Evolutionary conservation across 768 basidiomycete species (phyloP).

Genomic region (Hypholoma fasciculare): DNA sequence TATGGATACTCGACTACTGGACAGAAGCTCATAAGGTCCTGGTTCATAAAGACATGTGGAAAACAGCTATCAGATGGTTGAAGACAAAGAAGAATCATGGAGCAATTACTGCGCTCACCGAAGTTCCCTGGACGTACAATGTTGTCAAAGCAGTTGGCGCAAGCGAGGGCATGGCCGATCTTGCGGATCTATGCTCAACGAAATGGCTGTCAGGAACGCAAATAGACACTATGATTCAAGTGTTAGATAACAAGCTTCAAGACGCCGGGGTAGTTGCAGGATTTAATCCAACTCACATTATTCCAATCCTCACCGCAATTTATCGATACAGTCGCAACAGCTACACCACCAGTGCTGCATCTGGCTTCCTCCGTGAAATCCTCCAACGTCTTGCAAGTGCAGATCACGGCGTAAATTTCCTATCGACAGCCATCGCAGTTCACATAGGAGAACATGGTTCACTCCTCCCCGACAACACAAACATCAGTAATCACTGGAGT

Average conservation of each 20-base stretch:
- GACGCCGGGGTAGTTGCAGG: not conserved
- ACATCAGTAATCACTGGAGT: slow-evolving; percentile 11
- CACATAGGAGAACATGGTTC: not conserved
- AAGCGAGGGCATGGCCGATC: not conserved
- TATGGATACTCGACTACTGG: slow-evolving; percentile 19
- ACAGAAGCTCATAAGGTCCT: slow-evolving; percentile 2
- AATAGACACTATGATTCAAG: slow-evolving; percentile 1
- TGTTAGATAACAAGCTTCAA: slow-evolving; percentile 3
- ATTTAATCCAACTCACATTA: not conserved
- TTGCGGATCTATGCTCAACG: slow-evolving; percentile 3
- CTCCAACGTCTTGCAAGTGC: not conserved
- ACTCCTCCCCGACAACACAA: not conserved
- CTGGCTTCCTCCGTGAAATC: not conserved
- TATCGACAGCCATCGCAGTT: not conserved
- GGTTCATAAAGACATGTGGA: slow-evolving; percentile 7
- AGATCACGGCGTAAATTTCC: not conserved
- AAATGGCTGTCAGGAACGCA: slow-evolving; percentile 2
- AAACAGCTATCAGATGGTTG: slow-evolving; percentile 10
- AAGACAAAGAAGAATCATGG: not conserved
- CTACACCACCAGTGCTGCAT: not conserved
- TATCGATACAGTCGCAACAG: not conserved
- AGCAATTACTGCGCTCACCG: not conserved
- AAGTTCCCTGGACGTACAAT: slow-evolving; percentile 12
- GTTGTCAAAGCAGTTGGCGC: not conserved
- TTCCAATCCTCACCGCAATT: slow-evolving; percentile 1